Base-by-base conservation (phyloP, 768 basidiomycete species). In the Agaricus subrufescens region DNA sequence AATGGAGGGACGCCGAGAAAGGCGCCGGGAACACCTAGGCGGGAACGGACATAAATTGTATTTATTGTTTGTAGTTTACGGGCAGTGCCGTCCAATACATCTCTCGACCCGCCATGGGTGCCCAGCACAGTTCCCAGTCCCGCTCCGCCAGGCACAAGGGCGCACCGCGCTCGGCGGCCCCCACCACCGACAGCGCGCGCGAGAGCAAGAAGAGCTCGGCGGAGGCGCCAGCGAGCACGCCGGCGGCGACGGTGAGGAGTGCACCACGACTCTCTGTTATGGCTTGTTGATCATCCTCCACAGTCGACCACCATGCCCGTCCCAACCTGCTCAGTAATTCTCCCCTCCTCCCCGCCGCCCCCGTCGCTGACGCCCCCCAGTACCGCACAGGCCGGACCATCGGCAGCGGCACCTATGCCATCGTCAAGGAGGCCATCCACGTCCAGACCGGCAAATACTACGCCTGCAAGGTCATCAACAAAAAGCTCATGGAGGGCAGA, bases 381-480 rank as follows among this genome's bases (percentile, higher is more conserved):
- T 92, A 93, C 65, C 87, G 89, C 60, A 94, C 92, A 8, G 92
- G 92, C 60, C 89, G 86, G 70, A 91, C 88, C 4, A 84, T 89
- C 40, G 91, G 91, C 26, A 94, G 89, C 65, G 94, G 94, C 47
- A 97, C 94, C 43, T 98, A 97, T 66, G 92, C 92, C 58, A 92
- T 94, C 69, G 92, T 94, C 47, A 94, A 93, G 73, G 94, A 97
- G 75, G 94, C 94, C 45, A 90, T 95, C 26, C 93, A 96, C 66
- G 87, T 96, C 75, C 86, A 89, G 75, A 93, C 94, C 1, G 77
- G 77, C 58, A 83, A 97, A 70, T 96, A 95, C 74, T 98, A 89
- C 77, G 97, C 96, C 23, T 98, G 95, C 83, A 99, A 99, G 73
- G 97, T 98, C 65, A 94, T 98, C 75, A 98, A 96, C 85, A 98